Conservation (phyloP, 345 rosid genomes). For the Toxicodendron radicans region DNA sequence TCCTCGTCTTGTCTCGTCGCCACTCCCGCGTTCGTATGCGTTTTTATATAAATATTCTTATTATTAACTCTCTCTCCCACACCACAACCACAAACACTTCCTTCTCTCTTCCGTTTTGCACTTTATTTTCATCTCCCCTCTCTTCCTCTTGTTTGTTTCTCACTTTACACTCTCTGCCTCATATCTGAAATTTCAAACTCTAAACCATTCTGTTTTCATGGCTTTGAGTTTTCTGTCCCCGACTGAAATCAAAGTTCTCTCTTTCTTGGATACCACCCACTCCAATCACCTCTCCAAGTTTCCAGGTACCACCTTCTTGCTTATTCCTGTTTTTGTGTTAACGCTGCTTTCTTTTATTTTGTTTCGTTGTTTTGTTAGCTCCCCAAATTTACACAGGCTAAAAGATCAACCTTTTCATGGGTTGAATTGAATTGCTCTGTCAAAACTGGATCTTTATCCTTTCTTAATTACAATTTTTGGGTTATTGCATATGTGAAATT, state of each 20-base stretch:
- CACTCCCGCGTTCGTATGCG: no score
- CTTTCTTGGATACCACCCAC: conserved; percentile 64
- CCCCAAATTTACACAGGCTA: background rate
- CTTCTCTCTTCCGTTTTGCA: no score
- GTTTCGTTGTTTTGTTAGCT: background rate
- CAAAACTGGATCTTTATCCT: background rate
- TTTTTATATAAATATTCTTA: no score
- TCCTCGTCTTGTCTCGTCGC: no score
- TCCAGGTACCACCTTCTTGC: conserved; percentile 43
- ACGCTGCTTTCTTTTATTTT: background rate
- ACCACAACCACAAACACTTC: no score
- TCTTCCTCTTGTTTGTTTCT: no score
- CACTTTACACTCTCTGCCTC: background rate
- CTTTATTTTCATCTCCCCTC: no score
- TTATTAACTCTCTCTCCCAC: no score
- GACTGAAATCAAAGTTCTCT: conserved; percentile 54
- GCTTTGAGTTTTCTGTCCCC: conserved; percentile 68
- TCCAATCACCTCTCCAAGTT: conserved; percentile 46
- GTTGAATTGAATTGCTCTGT: background rate
- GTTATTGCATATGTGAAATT: background rate
- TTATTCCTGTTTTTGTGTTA: background rate
- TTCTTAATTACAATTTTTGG: background rate
- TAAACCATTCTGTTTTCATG: conserved; percentile 31
- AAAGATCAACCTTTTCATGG: background rate
- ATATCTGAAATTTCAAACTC: background rate